Base-by-base conservation (phyloP, 2,329 filamentous ascomycete species). In the Trichoderma asperellum region DNA sequence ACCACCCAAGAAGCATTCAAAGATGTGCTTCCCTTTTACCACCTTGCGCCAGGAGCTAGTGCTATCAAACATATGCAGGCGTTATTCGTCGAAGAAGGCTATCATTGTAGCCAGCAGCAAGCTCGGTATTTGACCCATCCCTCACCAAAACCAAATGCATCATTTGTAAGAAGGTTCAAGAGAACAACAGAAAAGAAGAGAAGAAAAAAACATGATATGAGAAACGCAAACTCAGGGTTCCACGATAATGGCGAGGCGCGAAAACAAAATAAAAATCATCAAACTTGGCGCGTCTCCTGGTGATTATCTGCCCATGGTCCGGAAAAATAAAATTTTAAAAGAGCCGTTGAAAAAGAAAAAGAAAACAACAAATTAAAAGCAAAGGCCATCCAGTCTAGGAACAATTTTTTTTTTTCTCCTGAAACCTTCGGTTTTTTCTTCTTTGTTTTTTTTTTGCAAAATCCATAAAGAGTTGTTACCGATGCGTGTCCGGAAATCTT, bases 31-130 rank as follows among this genome's bases (percentile, higher is more conserved):
- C 71, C 73, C 72, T 77, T 78, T 77, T 75, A 71, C 73, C 73
- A 72, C 73, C 73, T 72, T 76, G 75, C 77, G 77, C 77, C 77
- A 70, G 73, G 61, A 72, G 60, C 67, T 53, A 62, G 68, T 60
- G 55, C 63, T 71, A 68, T 70, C 55, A 77, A 76, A 74, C 76
- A 74, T 75, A 76, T 78, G 75, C 75, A 76, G 61, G 73, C 76
- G 76, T 78, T 68, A 74, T 68, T 79, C 78, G 77, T 79, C 77
- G 74, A 69, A 56, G 74, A 69, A 56, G 71, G 72, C 74, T 74
- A 69, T 74, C 73, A 72, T 70, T 64, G 68, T 63, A 73, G 74
- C 77, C 73, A 76, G 73, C 70, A 71, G 60, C 56, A 68, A 66
- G 37, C 62, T 59, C 61, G 35, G 49, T 67, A 59, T 58, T 68